Percentiles rank a stretch among this genome's conserved stretches.
Evolutionary conservation across 371 early-diverging fungal species (phyloP).

Genomic region (Apophysomyces variabilis): DNA sequence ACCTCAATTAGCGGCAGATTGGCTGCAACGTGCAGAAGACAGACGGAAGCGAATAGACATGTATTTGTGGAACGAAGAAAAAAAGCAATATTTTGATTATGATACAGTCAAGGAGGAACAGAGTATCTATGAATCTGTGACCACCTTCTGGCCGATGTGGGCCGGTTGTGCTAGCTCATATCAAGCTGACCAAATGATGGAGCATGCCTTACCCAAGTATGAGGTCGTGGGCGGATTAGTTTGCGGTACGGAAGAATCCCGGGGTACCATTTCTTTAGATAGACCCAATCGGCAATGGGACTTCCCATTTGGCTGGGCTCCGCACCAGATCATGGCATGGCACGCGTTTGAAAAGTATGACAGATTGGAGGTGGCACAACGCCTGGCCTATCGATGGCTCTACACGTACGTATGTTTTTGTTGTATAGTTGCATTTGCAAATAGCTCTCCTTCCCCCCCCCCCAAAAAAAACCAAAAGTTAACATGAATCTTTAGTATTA

Average conservation of each 20-base stretch:
- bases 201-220: conserved; percentile 58
- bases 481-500: conserved; percentile 57
- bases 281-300: conserved; percentile 96
- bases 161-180: conserved; percentile 61
- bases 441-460: too few relatives aligned
- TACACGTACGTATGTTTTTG: conserved; percentile 54
- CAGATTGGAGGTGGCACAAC: conserved; percentile 67
- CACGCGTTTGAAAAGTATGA: conserved; percentile 82
- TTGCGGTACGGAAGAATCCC: conserved; percentile 80
- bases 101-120: conserved; percentile 50
- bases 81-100: conserved; percentile 59
- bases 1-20: conserved; percentile 38
- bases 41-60: conserved; percentile 57
- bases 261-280: conserved; percentile 71
- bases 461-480: conserved; percentile 18
- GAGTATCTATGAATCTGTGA: conserved; percentile 67
- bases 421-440: too few relatives aligned
- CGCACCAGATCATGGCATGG: conserved; percentile 96
- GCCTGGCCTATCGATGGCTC: conserved; percentile 92
- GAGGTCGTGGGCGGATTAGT: conserved; percentile 86
- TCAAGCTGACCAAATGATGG: conserved; percentile 60
- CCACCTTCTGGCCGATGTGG: conserved; percentile 75
- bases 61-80: conserved; percentile 63
- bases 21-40: conserved; percentile 49
- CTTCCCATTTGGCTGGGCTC: conserved; percentile 93